Conservation (phyloP, 257 asterid species). For the Solanum paucissectum region DNA sequence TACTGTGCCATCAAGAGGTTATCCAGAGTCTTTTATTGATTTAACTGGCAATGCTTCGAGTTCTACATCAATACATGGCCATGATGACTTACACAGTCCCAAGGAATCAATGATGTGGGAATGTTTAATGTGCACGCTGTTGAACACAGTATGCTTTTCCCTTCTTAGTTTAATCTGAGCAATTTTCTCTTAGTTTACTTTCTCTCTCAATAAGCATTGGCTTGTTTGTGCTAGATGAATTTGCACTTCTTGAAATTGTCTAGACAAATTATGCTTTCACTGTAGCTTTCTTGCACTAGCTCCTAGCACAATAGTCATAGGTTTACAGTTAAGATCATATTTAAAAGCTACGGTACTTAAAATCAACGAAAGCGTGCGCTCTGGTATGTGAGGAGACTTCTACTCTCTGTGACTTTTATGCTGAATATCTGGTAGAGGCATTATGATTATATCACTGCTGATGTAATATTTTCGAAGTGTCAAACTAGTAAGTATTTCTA, state of each 20-base stretch:
- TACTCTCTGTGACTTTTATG: neutral
- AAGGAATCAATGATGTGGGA: conserved; percentile 41
- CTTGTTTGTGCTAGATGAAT: neutral
- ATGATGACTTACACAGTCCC: conserved; percentile 2
- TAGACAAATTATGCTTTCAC: neutral
- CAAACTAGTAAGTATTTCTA: neutral
- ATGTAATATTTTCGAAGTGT: neutral
- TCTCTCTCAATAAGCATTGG: neutral
- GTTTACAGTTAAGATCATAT: neutral
- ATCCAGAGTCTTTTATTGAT: conserved; percentile 5
- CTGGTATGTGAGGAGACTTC: neutral
- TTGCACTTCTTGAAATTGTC: neutral
- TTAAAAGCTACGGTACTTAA: neutral
- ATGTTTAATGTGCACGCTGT: conserved; percentile 68
- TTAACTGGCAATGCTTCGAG: conserved; percentile 23
- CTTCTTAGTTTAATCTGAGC: neutral
- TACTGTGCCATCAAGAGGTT: conserved; percentile 4
- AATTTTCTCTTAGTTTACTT: neutral
- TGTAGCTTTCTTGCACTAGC: neutral
- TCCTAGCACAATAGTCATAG: neutral
- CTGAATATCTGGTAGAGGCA: neutral
- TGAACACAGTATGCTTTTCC: conserved; percentile 61
- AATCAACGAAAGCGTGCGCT: neutral
- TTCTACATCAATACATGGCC: conserved; percentile 17
- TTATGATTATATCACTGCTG: neutral